Evolutionary conservation across 208 protist genomes (phyloP).

Genomic region (Novymonas esmeraldas): DNA sequence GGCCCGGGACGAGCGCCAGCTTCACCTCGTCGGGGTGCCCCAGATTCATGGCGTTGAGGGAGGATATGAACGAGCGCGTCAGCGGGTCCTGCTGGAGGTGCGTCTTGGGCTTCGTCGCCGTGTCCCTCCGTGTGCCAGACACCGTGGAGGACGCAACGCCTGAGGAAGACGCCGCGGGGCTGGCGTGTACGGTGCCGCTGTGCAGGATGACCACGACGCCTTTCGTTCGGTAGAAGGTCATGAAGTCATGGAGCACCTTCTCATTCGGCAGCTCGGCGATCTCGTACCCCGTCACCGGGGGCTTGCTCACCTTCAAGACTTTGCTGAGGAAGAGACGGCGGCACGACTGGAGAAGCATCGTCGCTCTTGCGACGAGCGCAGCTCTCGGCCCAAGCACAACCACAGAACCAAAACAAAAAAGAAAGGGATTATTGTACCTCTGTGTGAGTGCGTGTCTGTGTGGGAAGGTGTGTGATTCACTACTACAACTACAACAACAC

Average conservation of each 20-base stretch:
- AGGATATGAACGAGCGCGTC: constrained; percentile 77
- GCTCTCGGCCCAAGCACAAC: neutral
- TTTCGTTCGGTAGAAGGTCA: constrained; percentile 63
- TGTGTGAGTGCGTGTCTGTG: too few relatives aligned
- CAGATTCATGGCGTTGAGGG: constrained; percentile 78
- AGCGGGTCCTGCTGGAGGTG: constrained; percentile 54
- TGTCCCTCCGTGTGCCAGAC: neutral
- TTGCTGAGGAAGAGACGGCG: constrained; percentile 55
- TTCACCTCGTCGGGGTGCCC: constrained; percentile 80
- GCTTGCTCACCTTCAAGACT: constrained; percentile 67
- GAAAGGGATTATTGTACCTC: too few relatives aligned
- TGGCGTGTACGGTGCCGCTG: constrained; percentile 37
- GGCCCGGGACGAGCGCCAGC: constrained; percentile 75
- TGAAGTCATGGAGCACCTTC: constrained; percentile 68
- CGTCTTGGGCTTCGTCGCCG: constrained; percentile 7
- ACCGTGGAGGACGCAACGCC: neutral
- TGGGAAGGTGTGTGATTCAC: too few relatives aligned
- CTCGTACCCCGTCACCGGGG: constrained; percentile 81
- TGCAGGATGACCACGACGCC: constrained; percentile 73
- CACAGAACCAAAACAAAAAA: too few relatives aligned
- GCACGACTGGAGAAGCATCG: constrained; percentile 29
- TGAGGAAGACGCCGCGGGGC: constrained; percentile 5
- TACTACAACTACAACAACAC: too few relatives aligned
- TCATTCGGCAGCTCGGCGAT: constrained; percentile 86
- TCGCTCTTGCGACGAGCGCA: neutral